phyloP scores from a whole-genome alignment of 805 yeast species.

The Candida arabinofermentans region DNA sequence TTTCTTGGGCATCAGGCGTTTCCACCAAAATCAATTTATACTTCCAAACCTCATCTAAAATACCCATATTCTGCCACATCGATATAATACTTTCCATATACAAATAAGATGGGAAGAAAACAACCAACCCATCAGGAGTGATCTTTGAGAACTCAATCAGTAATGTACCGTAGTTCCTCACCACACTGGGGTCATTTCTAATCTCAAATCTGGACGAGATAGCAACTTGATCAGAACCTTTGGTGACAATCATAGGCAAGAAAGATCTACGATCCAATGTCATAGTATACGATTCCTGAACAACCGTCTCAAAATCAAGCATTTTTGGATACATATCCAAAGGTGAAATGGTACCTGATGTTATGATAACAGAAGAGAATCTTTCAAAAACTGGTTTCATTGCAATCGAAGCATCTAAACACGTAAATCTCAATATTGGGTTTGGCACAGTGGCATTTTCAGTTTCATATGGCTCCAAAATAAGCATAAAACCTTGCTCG shows the following conservation, averaged over 20 bases:
- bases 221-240: constrained; percentile 97
- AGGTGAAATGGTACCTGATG: constrained; percentile 98
- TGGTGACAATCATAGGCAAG: constrained; percentile 92
- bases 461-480: constrained; percentile 93
- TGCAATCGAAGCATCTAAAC: constrained; percentile 96
- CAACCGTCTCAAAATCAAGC: constrained; percentile 89
- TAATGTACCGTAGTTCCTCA: constrained; percentile 91
- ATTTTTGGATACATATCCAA: constrained; percentile 97
- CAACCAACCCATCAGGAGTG: constrained; percentile 98
- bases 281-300: constrained; percentile 95
- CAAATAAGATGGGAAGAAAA: constrained; percentile 93
- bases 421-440: constrained; percentile 88
- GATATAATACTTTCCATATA: constrained; percentile 98
- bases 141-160: constrained; percentile 89
- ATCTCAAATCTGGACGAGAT: constrained; percentile 95
- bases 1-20: constrained; percentile 99
- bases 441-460: constrained; percentile 94
- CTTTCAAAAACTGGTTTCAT: constrained; percentile 95
- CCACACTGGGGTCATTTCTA: constrained; percentile 96
- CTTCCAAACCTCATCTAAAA: constrained; percentile 97
- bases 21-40: constrained; percentile 92
- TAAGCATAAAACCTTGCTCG: constrained; percentile 87
- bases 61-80: constrained; percentile 99
- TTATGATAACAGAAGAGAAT: constrained; percentile 87
- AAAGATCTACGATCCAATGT: constrained; percentile 89